A percentile compares a stretch with the other conserved stretches of the same genome.
phyloP scores from a whole-genome alignment of 2,329 filamentous ascomycete genomes.

The Myriosclerotinia curreyana region DNA sequence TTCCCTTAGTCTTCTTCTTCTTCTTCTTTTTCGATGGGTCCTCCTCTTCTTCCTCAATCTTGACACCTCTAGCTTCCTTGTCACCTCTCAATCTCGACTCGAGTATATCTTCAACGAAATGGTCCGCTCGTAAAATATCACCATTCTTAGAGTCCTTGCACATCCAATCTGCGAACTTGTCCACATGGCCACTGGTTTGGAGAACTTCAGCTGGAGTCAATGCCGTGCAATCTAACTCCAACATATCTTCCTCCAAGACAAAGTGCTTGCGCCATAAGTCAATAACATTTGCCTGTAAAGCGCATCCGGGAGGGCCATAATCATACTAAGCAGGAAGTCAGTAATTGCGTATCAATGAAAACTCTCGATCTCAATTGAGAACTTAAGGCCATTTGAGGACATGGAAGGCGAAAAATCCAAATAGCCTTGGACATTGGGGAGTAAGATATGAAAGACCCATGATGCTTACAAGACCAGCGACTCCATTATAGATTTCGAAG shows the following conservation, averaged over 20 bases:
- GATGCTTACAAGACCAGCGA: conserved; percentile 69
- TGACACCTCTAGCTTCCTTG: conserved; percentile 85
- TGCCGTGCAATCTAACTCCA: conserved; percentile 80
- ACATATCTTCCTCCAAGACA: conserved; percentile 70
- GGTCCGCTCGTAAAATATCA: conserved; percentile 93
- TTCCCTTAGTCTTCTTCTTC: conserved; percentile 82
- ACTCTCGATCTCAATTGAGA: not conserved
- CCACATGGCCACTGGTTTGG: conserved; percentile 94
- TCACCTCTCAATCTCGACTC: conserved; percentile 84
- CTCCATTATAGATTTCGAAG: conserved; percentile 92
- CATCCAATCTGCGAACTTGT: conserved; percentile 96
- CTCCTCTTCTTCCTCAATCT: conserved; percentile 72
- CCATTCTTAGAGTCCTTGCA: conserved; percentile 98
- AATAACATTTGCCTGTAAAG: conserved; percentile 66
- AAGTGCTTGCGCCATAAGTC: conserved; percentile 74
- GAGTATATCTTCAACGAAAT: conserved; percentile 92
- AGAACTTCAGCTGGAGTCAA: conserved; percentile 90
- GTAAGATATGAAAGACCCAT: not conserved
- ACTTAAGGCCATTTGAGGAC: not conserved
- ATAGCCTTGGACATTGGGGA: not conserved
- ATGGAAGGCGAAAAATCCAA: not conserved
- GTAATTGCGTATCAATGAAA: not conserved
- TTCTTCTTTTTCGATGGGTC: conserved; percentile 77
- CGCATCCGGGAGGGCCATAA: conserved; percentile 55
- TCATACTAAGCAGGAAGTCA: conserved; percentile 6